Percentiles rank a stretch among this genome's conserved stretches.
These are phyloP conservation scores for Austroboletus festivus DNA, from an alignment of 768 basidiomycete genomes.

Conservation along the genomic window DNA sequence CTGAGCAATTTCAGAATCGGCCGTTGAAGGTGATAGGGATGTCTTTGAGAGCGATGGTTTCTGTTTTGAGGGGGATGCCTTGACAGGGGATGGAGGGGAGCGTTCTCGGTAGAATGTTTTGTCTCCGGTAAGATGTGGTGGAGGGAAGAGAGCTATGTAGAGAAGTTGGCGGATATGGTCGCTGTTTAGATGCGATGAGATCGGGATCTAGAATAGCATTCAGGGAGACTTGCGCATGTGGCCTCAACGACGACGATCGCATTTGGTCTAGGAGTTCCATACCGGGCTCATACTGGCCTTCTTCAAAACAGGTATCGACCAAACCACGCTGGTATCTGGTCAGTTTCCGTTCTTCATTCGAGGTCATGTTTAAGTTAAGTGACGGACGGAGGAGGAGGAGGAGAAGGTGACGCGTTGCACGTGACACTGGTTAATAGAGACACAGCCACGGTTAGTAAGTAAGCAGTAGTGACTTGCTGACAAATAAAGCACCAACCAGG, in stretches of 20 bases:
- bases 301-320: conserved; percentile 74
- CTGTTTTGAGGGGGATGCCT: conserved; percentile 50
- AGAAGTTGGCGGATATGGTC: conserved; percentile 65
- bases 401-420: conserved; percentile 25
- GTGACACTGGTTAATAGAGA: too few relatives aligned
- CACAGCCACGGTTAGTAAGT: too few relatives aligned
- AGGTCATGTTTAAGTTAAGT: conserved; percentile 6
- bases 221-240: conserved; percentile 48
- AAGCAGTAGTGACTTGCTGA: too few relatives aligned
- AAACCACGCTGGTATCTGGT: conserved; percentile 47
- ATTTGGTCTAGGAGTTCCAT: conserved; percentile 61
- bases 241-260: conserved; percentile 53
- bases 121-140: conserved; percentile 23
- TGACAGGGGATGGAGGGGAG: conserved; percentile 31
- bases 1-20: conserved; percentile 49
- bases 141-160: conserved; percentile 67
- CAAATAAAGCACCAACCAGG: too few relatives aligned
- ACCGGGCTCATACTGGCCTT: conserved; percentile 70
- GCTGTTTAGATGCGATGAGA: conserved; percentile 33
- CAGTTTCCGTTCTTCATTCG: conserved; percentile 41
- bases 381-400: conserved; percentile 1
- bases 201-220: conserved; percentile 9
- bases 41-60: conserved; percentile 38
- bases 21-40: conserved; percentile 41
- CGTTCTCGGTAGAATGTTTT: conserved; percentile 20